Percentiles rank a stretch among this genome's conserved stretches.
These are phyloP conservation scores for Curvularia spicifera DNA, from an alignment of 2,329 filamentous ascomycete genomes.

Conservation along the genomic window DNA sequence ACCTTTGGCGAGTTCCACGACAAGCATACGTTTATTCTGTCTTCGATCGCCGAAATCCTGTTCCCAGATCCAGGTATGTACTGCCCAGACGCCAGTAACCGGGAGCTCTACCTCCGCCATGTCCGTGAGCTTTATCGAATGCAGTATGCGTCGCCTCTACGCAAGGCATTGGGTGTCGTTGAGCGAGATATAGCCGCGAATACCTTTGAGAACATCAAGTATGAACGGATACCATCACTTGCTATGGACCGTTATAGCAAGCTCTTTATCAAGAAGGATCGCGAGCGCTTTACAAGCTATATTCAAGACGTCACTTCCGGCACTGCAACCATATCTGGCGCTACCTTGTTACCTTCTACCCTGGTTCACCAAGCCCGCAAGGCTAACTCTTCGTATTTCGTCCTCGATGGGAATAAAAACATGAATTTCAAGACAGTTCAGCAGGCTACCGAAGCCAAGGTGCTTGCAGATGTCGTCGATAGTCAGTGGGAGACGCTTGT, in stretches of 20 bases:
- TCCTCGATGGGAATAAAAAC: not conserved
- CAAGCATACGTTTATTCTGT: constrained; percentile 63
- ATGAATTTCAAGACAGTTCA: constrained; percentile 13
- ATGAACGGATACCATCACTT: constrained; percentile 62
- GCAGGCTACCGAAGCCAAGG: constrained; percentile 14
- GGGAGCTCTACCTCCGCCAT: constrained; percentile 61
- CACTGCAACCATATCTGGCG: constrained; percentile 61
- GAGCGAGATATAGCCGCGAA: constrained; percentile 60
- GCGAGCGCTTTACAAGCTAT: constrained; percentile 58
- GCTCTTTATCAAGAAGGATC: constrained; percentile 60
- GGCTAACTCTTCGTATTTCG: not conserved
- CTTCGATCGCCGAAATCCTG: constrained; percentile 64
- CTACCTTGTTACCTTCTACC: constrained; percentile 60
- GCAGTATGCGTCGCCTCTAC: constrained; percentile 59
- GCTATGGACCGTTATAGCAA: constrained; percentile 63
- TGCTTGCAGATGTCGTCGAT: constrained; percentile 52
- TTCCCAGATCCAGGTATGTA: constrained; percentile 49
- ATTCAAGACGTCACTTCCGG: constrained; percentile 58
- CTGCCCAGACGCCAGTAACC: constrained; percentile 46
- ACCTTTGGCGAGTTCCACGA: constrained; percentile 63
- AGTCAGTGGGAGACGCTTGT: constrained; percentile 65
- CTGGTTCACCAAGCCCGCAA: constrained; percentile 49
- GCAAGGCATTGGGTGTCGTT: constrained; percentile 60
- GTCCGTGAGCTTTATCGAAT: constrained; percentile 61
- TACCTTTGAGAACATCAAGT: constrained; percentile 60